A percentile compares a stretch with the other conserved stretches of the same genome.
phyloP scores from a whole-genome alignment of 305 asterid genomes.

The Fraxinus baroniana region DNA sequence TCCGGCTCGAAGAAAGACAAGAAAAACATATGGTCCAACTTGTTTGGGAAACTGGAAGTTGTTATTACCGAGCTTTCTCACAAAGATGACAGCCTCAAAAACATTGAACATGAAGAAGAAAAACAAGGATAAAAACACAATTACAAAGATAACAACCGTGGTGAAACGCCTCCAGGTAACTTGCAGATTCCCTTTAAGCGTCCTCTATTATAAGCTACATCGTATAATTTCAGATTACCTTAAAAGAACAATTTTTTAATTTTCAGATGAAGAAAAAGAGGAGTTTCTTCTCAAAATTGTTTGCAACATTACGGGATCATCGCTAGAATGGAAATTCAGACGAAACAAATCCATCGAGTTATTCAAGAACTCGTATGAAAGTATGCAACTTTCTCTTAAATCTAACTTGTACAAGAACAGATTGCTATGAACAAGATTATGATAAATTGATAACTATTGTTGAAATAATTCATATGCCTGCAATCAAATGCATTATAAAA shows the following conservation, averaged over 20 bases:
- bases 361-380: background rate
- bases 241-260: background rate
- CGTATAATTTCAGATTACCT: background rate
- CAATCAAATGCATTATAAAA: background rate
- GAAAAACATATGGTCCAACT: slow-evolving; percentile 23
- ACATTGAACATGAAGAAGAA: slow-evolving; percentile 21
- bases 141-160: slow-evolving; percentile 33
- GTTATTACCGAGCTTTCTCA: slow-evolving; percentile 34
- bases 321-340: slow-evolving; percentile 8
- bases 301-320: slow-evolving; percentile 23
- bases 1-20: slow-evolving; percentile 26
- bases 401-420: background rate
- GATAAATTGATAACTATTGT: background rate
- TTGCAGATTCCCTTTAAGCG: background rate
- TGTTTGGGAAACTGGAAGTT: slow-evolving; percentile 45
- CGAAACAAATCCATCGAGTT: background rate
- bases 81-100: slow-evolving; percentile 8
- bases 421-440: background rate
- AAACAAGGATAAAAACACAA: slow-evolving; percentile 24
- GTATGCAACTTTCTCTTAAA: background rate
- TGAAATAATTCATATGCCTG: background rate
- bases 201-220: background rate
- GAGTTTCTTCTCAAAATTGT: slow-evolving; percentile 28
- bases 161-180: slow-evolving; percentile 41
- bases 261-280: slow-evolving; percentile 32